phyloP scores from a whole-genome alignment of 2,329 filamentous ascomycete genomes.

The Epichloe amarillans region DNA sequence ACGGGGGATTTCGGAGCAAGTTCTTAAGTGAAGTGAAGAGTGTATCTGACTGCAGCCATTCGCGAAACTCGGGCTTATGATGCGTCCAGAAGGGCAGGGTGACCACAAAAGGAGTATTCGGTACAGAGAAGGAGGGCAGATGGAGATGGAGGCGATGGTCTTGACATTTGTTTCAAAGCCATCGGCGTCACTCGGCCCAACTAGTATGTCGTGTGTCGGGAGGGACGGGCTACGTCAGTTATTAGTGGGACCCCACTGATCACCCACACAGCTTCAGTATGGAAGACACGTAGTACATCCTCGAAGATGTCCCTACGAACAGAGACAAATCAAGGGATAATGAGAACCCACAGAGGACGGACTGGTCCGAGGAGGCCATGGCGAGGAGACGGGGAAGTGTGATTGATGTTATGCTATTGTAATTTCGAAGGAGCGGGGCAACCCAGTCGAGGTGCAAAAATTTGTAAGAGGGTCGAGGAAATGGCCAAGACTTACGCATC shows the following conservation, averaged over 20 bases:
- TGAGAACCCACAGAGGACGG: background rate
- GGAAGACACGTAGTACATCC: background rate
- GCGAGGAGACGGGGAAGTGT: background rate
- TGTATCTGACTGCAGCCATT: constrained; percentile 2
- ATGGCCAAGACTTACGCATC: constrained; percentile 38
- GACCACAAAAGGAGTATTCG: background rate
- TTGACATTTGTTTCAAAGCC: constrained; percentile 16
- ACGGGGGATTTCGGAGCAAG: background rate
- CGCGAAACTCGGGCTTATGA: background rate
- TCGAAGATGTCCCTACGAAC: background rate
- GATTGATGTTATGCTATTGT: background rate
- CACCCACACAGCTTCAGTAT: constrained; percentile 10
- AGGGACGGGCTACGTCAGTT: constrained; percentile 15
- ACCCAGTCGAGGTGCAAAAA: background rate
- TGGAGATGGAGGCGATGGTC: background rate
- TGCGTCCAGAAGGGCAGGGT: background rate
- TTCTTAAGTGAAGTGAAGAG: background rate
- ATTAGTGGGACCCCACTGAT: constrained; percentile 20
- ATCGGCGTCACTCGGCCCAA: constrained; percentile 26
- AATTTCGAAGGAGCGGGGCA: background rate
- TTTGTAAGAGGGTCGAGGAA: background rate
- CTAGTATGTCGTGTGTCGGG: constrained; percentile 17
- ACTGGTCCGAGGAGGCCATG: background rate
- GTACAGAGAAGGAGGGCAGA: background rate
- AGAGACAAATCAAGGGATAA: background rate